Conservation (phyloP, 2,329 filamentous ascomycete genomes). For the Diaporthe sp. region DNA sequence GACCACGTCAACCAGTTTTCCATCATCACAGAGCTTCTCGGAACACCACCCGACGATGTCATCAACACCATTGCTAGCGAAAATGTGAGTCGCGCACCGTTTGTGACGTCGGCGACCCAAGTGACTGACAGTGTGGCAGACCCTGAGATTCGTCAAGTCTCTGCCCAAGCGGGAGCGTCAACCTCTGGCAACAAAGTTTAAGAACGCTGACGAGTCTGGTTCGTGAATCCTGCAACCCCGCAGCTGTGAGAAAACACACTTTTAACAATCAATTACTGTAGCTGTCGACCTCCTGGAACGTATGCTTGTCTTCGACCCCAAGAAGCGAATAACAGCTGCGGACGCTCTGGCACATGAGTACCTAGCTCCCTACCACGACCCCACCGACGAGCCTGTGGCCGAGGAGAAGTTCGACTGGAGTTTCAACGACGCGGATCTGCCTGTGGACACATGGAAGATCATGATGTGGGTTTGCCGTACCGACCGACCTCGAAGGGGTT, state of each 20-base stretch:
- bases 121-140: constrained; percentile 66
- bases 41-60: constrained; percentile 97
- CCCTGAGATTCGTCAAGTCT: constrained; percentile 96
- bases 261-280: constrained; percentile 52
- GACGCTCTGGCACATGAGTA: constrained; percentile 93
- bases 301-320: constrained; percentile 99
- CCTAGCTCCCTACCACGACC: constrained; percentile 96
- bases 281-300: constrained; percentile 94
- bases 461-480: constrained; percentile 85
- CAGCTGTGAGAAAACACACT: not conserved
- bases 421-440: constrained; percentile 97
- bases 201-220: constrained; percentile 91
- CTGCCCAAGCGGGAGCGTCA: constrained; percentile 94
- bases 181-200: constrained; percentile 90
- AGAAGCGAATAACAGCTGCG: constrained; percentile 90
- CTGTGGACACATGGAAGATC: constrained; percentile 99
- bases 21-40: constrained; percentile 97
- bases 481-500: not conserved
- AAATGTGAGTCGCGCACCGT: constrained; percentile 74
- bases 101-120: not conserved
- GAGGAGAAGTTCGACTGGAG: constrained; percentile 99
- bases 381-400: constrained; percentile 93
- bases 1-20: constrained; percentile 99
- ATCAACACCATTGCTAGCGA: constrained; percentile 99
- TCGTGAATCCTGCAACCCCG: constrained; percentile 50